phyloP scores from a whole-genome alignment of 2,329 filamentous ascomycete species.

The Hypoxylon sp. region DNA sequence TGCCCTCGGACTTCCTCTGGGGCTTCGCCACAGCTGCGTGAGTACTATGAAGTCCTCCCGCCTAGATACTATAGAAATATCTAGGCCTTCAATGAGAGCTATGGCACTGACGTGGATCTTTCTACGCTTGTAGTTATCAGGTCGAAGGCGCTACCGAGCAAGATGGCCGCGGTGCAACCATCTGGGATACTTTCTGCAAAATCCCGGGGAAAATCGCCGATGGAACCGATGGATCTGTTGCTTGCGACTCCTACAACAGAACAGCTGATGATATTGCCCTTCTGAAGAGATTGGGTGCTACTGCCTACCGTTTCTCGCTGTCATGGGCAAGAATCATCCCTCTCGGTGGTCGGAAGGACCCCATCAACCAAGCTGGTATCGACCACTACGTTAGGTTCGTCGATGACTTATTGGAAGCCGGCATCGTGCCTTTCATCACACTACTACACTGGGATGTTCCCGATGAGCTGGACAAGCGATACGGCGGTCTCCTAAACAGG shows the following conservation, averaged over 20 bases:
- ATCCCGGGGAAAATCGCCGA: conserved; percentile 85
- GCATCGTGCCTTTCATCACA: conserved; percentile 83
- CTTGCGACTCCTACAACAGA: conserved; percentile 88
- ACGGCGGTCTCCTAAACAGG: conserved; percentile 82
- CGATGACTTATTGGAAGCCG: conserved; percentile 77
- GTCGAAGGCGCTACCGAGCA: conserved; percentile 79
- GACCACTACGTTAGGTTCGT: conserved; percentile 82
- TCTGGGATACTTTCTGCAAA: conserved; percentile 90
- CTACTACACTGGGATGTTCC: conserved; percentile 91
- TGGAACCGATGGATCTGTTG: conserved; percentile 75
- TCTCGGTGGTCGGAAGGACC: conserved; percentile 82
- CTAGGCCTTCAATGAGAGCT: conserved; percentile 7
- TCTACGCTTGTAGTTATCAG: conserved; percentile 71
- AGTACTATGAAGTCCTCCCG: conserved; percentile 40
- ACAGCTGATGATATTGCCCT: conserved; percentile 79
- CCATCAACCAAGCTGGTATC: conserved; percentile 79
- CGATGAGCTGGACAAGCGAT: conserved; percentile 78
- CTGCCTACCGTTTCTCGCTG: conserved; percentile 84
- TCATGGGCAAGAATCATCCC: conserved; percentile 88
- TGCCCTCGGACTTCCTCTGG: conserved; percentile 78
- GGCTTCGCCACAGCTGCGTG: conserved; percentile 82
- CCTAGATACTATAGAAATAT: background rate
- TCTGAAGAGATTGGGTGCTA: conserved; percentile 76
- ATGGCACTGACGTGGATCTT: conserved; percentile 28
- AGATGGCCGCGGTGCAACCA: conserved; percentile 82